Conservation (phyloP, 148 eudicot species). For the Salicornia ramosissima region DNA sequence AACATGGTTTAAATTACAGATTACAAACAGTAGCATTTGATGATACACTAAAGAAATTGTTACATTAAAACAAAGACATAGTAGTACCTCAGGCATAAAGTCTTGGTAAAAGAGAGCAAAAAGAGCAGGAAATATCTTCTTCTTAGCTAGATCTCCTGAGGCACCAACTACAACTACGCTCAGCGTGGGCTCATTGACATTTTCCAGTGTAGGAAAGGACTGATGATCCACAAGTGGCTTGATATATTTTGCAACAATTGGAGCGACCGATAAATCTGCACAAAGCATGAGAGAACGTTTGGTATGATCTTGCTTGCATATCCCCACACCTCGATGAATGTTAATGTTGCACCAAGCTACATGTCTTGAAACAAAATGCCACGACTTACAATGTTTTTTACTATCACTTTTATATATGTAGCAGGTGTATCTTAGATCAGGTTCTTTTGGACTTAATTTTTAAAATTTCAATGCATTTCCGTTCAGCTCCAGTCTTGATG, state of each 20-base stretch:
- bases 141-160: slow-evolving; percentile 90
- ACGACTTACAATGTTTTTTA: no score
- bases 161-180: slow-evolving; percentile 90
- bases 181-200: slow-evolving; percentile 39
- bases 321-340: neutral
- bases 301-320: neutral
- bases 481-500: no score
- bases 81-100: slow-evolving; percentile 61
- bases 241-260: slow-evolving; percentile 30
- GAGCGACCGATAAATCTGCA: slow-evolving; percentile 41
- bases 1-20: neutral
- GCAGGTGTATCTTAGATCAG: no score
- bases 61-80: no score
- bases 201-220: slow-evolving; percentile 21
- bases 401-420: no score
- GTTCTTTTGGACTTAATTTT: no score
- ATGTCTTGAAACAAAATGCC: neutral
- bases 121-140: slow-evolving; percentile 90
- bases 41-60: neutral
- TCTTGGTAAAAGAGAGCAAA: slow-evolving; percentile 75
- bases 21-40: neutral
- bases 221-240: slow-evolving; percentile 22
- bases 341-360: neutral
- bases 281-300: slow-evolving; percentile 8
- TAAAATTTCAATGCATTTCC: no score